These are phyloP conservation scores for Wickerhamomyces ciferrii DNA, from an alignment of 805 yeast species.

Conservation along the genomic window DNA sequence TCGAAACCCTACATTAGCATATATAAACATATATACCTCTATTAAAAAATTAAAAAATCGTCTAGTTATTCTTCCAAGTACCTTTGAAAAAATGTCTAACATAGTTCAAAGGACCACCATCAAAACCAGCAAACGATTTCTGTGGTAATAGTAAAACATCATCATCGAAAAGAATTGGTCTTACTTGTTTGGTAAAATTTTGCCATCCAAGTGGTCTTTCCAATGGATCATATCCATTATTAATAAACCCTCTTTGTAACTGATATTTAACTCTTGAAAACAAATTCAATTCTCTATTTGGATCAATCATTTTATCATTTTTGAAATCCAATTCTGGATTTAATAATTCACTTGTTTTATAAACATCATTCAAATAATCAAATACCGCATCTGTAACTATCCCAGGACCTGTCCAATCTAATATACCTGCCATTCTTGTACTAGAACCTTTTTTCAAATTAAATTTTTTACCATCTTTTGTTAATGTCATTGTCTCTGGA, in stretches of 20 bases:
- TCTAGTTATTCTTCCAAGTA: constrained; percentile 51
- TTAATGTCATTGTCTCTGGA: constrained; percentile 21
- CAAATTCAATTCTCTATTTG: neutral
- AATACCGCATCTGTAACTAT: constrained; percentile 43
- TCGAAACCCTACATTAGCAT: too few species aligned
- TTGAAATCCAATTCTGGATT: neutral
- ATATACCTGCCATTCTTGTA: constrained; percentile 51
- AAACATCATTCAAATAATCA: constrained; percentile 31
- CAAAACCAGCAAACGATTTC: constrained; percentile 54
- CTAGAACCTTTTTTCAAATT: constrained; percentile 45
- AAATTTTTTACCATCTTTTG: constrained; percentile 21
- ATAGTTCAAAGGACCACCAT: constrained; percentile 55
- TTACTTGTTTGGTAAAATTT: constrained; percentile 45
- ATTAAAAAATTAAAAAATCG: too few species aligned
- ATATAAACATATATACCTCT: too few species aligned
- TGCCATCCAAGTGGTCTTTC: constrained; percentile 41
- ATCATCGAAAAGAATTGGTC: constrained; percentile 44
- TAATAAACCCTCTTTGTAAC: neutral
- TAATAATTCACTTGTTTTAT: neutral
- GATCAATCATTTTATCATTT: neutral
- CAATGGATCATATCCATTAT: constrained; percentile 1
- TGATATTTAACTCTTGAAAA: neutral
- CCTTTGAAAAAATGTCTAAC: constrained; percentile 55
- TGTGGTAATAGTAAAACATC: constrained; percentile 63
- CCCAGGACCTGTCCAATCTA: constrained; percentile 50